phyloP scores from a whole-genome alignment of 129 eudicot species.

The Saposhnikovia divaricata region DNA sequence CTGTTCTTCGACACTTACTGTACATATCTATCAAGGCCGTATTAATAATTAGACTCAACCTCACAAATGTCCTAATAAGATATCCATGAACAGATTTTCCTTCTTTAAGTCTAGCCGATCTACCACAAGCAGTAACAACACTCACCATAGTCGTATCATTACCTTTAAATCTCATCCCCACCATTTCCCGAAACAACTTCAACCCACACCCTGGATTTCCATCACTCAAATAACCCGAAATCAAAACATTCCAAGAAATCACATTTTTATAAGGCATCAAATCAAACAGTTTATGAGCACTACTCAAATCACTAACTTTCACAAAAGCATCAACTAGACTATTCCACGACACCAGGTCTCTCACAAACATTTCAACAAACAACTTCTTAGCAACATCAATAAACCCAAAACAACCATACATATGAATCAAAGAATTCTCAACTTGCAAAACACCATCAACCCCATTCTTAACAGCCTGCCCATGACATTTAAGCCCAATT shows the following conservation, averaged over 20 bases:
- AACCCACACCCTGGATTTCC: slow-evolving; percentile 58
- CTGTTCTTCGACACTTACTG: slow-evolving; percentile 52
- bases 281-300: slow-evolving; percentile 73
- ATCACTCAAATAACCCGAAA: slow-evolving; percentile 57
- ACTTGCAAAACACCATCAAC: slow-evolving; percentile 57
- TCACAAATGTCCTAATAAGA: slow-evolving; percentile 26
- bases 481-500: slow-evolving; percentile 61
- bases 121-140: slow-evolving; percentile 63
- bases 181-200: slow-evolving; percentile 64
- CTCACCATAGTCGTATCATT: slow-evolving; percentile 52
- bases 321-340: slow-evolving; percentile 48
- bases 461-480: slow-evolving; percentile 71
- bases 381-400: slow-evolving; percentile 44
- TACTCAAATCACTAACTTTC: slow-evolving; percentile 40
- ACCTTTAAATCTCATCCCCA: slow-evolving; percentile 19
- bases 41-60: slow-evolving; percentile 40
- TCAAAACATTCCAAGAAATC: slow-evolving; percentile 74
- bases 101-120: slow-evolving; percentile 76
- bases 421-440: slow-evolving; percentile 66
- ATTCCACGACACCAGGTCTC: slow-evolving; percentile 76
- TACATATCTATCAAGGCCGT: slow-evolving; percentile 78
- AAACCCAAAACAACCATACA: slow-evolving; percentile 59
- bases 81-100: slow-evolving; percentile 72
- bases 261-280: slow-evolving; percentile 59
- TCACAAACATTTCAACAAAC: slow-evolving; percentile 52